Conservation (phyloP, 345 rosid species). For the Eucalyptus cloeziana region DNA sequence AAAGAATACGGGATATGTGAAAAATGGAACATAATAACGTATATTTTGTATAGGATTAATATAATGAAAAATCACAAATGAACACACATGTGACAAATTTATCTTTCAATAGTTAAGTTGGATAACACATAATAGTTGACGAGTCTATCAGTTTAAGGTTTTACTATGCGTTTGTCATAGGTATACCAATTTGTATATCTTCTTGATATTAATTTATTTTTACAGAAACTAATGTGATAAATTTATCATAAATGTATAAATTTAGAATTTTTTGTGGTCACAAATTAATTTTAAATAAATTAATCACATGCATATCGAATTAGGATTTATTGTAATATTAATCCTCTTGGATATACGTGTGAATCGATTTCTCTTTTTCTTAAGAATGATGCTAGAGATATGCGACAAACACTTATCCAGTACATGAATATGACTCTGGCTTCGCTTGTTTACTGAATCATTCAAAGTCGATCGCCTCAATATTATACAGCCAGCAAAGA, state of each 20-base stretch:
- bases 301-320: too few relatives aligned
- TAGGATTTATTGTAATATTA: rapidly evolving
- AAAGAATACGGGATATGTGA: not conserved
- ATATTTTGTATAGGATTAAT: not conserved
- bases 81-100: rapidly evolving
- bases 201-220: too few relatives aligned
- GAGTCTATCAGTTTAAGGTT: rapidly evolving
- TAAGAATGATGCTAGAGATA: not conserved
- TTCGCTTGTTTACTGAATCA: not conserved
- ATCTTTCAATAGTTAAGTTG: rapidly evolving
- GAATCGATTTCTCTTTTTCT: not conserved
- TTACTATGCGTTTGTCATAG: rapidly evolving
- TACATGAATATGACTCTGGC: not conserved
- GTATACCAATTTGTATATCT: too few relatives aligned
- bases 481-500: not conserved
- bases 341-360: not conserved
- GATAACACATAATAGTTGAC: rapidly evolving
- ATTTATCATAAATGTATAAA: too few relatives aligned
- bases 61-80: too few relatives aligned
- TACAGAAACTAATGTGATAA: rapidly evolving
- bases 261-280: rapidly evolving
- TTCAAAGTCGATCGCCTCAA: not conserved
- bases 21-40: rapidly evolving
- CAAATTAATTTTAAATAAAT: too few relatives aligned
- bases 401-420: not conserved